Evolutionary conservation across 163 green algal genomes (phyloP).

Genomic region (Picocystis sp.): DNA sequence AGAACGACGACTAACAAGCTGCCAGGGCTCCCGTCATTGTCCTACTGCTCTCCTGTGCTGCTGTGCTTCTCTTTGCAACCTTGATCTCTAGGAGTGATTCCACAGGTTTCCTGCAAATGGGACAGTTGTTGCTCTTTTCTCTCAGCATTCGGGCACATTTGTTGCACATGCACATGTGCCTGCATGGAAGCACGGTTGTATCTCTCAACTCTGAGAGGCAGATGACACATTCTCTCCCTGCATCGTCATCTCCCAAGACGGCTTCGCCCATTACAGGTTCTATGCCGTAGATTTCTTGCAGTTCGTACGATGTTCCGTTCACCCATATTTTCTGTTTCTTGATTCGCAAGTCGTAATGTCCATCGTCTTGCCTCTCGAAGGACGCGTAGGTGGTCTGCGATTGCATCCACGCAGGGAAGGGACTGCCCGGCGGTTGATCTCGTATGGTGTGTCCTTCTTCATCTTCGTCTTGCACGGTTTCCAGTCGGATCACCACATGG

Average conservation of each 20-base stretch:
- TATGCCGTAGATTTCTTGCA: constrained; percentile 97
- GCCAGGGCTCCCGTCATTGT: no score
- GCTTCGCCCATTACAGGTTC: constrained; percentile 8
- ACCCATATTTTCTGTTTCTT: constrained; percentile 95
- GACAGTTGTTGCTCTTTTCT: constrained; percentile 71
- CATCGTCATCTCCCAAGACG: constrained; percentile 25
- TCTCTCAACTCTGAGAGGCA: constrained; percentile 77
- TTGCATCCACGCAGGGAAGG: constrained; percentile 67
- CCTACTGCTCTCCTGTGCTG: no score
- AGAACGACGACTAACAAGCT: no score
- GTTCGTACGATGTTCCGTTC: constrained; percentile 68
- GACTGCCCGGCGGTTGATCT: constrained; percentile 20
- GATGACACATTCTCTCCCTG: constrained; percentile 88
- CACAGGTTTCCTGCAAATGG: constrained; percentile 86
- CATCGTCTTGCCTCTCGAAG: constrained; percentile 50
- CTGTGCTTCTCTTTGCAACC: constrained; percentile 11
- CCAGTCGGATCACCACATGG: constrained; percentile 8
- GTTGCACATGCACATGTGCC: constrained; percentile 91
- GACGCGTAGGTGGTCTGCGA: constrained; percentile 80
- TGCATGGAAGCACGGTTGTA: constrained; percentile 88
- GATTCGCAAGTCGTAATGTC: constrained; percentile 28
- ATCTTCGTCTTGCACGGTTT: constrained; percentile 20
- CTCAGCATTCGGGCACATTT: constrained; percentile 51
- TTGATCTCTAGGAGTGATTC: constrained; percentile 78
- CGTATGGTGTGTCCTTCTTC: no score